Evolutionary conservation across 805 yeast species (phyloP).

Genomic region (Spathaspora sp.): DNA sequence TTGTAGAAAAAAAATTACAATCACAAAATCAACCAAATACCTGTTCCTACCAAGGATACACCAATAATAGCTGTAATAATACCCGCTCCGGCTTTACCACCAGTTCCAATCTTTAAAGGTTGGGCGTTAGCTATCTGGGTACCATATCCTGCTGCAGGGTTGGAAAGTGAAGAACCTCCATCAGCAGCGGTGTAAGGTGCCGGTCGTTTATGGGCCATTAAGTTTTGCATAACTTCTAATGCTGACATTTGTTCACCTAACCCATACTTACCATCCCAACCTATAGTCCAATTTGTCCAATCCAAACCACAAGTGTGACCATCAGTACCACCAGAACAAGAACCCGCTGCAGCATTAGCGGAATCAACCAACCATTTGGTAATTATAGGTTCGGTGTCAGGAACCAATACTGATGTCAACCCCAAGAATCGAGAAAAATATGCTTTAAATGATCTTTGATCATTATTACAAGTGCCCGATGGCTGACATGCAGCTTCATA

Average conservation of each 20-base stretch:
- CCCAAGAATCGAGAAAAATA: slow-evolving; percentile 74
- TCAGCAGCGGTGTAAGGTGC: slow-evolving; percentile 59
- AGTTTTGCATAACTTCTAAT: slow-evolving; percentile 55
- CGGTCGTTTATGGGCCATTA: slow-evolving; percentile 38
- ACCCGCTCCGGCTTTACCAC: slow-evolving; percentile 88
- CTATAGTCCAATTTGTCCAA: slow-evolving; percentile 47
- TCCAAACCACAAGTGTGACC: slow-evolving; percentile 72
- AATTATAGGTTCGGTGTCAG: slow-evolving; percentile 49
- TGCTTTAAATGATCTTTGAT: slow-evolving; percentile 92
- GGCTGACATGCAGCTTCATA: slow-evolving; percentile 85
- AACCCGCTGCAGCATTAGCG: slow-evolving; percentile 58
- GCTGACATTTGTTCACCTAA: slow-evolving; percentile 80
- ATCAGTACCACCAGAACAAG: slow-evolving; percentile 74
- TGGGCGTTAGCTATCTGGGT: slow-evolving; percentile 31
- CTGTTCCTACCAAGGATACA: slow-evolving; percentile 37
- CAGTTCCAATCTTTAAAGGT: slow-evolving; percentile 40
- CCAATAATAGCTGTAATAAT: slow-evolving; percentile 72
- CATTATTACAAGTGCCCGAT: slow-evolving; percentile 63
- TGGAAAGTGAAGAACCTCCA: slow-evolving; percentile 73
- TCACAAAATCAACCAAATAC: slow-evolving; percentile 40
- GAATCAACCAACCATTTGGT: slow-evolving; percentile 38
- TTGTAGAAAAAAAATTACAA: too few species aligned
- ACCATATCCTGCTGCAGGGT: slow-evolving; percentile 64
- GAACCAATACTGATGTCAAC: slow-evolving; percentile 67
- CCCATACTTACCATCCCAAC: slow-evolving; percentile 67